Base-by-base conservation (phyloP, 768 basidiomycete species). In the Brasilioporus rufonigricans region DNA sequence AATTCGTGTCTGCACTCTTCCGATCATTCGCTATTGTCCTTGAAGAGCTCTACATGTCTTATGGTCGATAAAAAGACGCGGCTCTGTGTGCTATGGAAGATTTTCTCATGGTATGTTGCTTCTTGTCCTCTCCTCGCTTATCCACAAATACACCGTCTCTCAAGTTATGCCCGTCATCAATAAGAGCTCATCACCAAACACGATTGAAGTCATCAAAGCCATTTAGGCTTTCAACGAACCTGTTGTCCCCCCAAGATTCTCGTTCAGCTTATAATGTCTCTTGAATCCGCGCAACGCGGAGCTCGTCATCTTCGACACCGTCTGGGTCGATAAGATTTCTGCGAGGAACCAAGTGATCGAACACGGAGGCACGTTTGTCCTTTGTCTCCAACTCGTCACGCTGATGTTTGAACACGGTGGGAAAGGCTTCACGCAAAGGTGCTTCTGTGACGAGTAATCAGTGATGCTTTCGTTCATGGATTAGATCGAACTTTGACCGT, bases 1-100 rank as follows among this genome's bases (percentile, higher is more conserved):
- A 86, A 11, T 95, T 93, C 3, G 83, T 98, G 78, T 75, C 89
- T 41, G 79, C 84, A 8, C 81, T 97, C 26, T 78, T 97, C 24
- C 85, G 87, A 59, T 89, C 93, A 0, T 91, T 97, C 68, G 84
- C 86, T 3, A 79, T 87, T 1, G 95, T 96, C 4, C 76, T 97
- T n/a, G 91, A 93, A 63, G 93, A 94, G 65, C 91, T 94, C 52
- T 89, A 88, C 44, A 89, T 91, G 2, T 92, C 91, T 4, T 84
- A 88, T 59, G 84, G 86, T n/a, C 83, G 92, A 18, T 91, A 89
- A 3, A 87, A 91, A 70, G 80, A 83, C 44, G 90, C 91, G 0
- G 89, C 86, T 0, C 71, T 91, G 10, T 91, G 91, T 69, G 89
- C 89, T 12, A 86, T 83, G 6, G 91, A 93, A 69, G 89, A 89